phyloP scores from a whole-genome alignment of 2,329 filamentous ascomycete genomes.

The Monilinia polystroma region DNA sequence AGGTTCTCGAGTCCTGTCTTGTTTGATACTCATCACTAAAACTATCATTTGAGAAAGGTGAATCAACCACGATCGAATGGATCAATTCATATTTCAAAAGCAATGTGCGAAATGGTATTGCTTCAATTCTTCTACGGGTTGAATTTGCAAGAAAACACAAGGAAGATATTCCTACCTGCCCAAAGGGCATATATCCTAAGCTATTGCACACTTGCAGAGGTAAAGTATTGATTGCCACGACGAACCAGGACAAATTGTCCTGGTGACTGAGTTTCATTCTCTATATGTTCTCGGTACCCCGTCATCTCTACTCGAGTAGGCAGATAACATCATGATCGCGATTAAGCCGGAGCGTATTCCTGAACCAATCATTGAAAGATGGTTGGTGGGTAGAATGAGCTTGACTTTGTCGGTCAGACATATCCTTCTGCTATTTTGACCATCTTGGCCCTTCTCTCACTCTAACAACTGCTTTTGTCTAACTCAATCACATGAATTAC shows the following conservation, averaged over 20 bases:
- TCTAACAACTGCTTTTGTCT: background rate
- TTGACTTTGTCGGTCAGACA: conserved; percentile 75
- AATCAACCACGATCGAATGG: background rate
- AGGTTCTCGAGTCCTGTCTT: background rate
- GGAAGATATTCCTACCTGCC: background rate
- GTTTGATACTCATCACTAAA: background rate
- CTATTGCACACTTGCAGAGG: conserved; percentile 14
- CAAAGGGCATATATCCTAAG: background rate
- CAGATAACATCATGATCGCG: conserved; percentile 77
- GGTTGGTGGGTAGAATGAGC: conserved; percentile 80
- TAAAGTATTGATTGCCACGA: conserved; percentile 37
- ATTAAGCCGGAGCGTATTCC: conserved; percentile 99
- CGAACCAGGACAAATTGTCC: conserved; percentile 38
- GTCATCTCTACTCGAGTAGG: conserved; percentile 56
- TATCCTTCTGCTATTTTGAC: conserved; percentile 17
- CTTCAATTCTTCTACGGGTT: background rate
- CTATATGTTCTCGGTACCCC: conserved; percentile 79
- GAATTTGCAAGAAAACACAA: background rate
- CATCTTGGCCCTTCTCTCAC: background rate
- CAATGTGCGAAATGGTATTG: background rate
- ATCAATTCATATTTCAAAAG: background rate
- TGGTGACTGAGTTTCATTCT: conserved; percentile 61
- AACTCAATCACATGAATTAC: background rate
- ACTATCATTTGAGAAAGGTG: background rate
- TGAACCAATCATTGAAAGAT: conserved; percentile 77